Evolutionary conservation across 1,139 yeast species (phyloP).

Genomic region (Pneumocystis murina): DNA sequence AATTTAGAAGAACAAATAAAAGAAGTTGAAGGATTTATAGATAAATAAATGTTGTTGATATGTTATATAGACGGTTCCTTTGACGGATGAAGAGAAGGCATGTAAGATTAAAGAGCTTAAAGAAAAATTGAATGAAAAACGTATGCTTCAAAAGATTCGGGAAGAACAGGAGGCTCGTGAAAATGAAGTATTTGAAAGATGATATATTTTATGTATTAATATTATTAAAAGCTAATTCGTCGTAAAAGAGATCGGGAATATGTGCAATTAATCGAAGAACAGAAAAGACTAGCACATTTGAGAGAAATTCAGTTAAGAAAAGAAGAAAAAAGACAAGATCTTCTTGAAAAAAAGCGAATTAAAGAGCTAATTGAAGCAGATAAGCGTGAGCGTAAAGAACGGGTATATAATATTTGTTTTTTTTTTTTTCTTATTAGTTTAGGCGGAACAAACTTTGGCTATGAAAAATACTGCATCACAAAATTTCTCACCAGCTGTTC

Average conservation of each 20-base stretch:
- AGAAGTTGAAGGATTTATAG: slow-evolving; percentile 7
- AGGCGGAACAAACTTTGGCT: slow-evolving; percentile 7
- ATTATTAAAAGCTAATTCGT: slow-evolving; percentile 21
- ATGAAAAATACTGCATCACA: slow-evolving; percentile 10
- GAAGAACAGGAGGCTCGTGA: slow-evolving; percentile 5
- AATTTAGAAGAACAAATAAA: slow-evolving; percentile 15
- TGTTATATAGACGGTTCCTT: slow-evolving; percentile 7
- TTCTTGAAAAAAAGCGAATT: slow-evolving; percentile 23
- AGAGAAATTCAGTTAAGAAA: slow-evolving; percentile 24
- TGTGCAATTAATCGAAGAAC: slow-evolving; percentile 21
- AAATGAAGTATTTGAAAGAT: slow-evolving; percentile 4
- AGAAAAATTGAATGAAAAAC: slow-evolving; percentile 21
- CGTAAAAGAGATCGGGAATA: slow-evolving; percentile 23
- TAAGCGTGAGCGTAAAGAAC: slow-evolving; percentile 21
- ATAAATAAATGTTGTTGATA: neutral
- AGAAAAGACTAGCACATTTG: slow-evolving; percentile 23
- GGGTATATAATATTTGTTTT: slow-evolving; percentile 8
- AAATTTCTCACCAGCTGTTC: slow-evolving; percentile 11
- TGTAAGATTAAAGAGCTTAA: slow-evolving; percentile 22
- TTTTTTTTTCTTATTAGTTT: slow-evolving; percentile 6
- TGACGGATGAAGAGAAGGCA: slow-evolving; percentile 22
- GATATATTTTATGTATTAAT: neutral
- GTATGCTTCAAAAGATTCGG: slow-evolving; percentile 11
- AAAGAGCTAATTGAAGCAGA: slow-evolving; percentile 27
- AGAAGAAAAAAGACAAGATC: slow-evolving; percentile 23